Evolutionary conservation across 2,329 filamentous ascomycete genomes (phyloP).

Genomic region (Epichloe elymi): DNA sequence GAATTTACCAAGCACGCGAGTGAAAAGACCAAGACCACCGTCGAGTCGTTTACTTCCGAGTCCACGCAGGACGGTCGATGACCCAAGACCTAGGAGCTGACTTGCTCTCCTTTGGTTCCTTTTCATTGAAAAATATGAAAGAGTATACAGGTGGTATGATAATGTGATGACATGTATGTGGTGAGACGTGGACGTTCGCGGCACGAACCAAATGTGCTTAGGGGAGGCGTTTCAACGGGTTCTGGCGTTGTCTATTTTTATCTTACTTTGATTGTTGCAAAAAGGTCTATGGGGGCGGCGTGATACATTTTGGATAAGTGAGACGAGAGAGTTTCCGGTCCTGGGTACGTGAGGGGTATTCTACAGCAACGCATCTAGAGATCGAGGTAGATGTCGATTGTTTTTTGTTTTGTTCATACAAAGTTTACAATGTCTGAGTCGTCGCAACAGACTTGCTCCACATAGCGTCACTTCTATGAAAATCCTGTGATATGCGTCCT

Average conservation of each 20-base stretch:
- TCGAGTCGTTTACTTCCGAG: constrained; percentile 12
- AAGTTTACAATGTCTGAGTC: not conserved
- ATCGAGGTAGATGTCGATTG: not conserved
- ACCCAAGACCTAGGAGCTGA: not conserved
- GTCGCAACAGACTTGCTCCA: not conserved
- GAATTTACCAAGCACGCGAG: constrained; percentile 31
- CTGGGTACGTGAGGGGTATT: not conserved
- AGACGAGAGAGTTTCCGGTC: not conserved
- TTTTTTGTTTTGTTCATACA: not conserved
- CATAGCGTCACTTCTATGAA: no score
- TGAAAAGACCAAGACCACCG: constrained; percentile 17
- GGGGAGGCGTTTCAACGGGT: not conserved
- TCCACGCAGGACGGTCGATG: constrained; percentile 12
- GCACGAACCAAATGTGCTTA: not conserved
- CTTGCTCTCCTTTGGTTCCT: not conserved
- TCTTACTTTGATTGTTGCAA: not conserved
- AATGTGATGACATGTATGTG: not conserved
- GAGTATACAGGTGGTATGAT: not conserved
- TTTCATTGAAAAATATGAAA: not conserved
- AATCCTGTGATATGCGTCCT: not conserved
- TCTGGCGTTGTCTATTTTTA: not conserved
- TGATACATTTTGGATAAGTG: not conserved
- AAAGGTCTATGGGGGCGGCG: not conserved
- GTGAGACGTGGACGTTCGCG: not conserved
- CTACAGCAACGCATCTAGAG: not conserved